Evolutionary conservation across 2,329 filamentous ascomycete species (phyloP).

Genomic region (Hypomyces perniciosus): DNA sequence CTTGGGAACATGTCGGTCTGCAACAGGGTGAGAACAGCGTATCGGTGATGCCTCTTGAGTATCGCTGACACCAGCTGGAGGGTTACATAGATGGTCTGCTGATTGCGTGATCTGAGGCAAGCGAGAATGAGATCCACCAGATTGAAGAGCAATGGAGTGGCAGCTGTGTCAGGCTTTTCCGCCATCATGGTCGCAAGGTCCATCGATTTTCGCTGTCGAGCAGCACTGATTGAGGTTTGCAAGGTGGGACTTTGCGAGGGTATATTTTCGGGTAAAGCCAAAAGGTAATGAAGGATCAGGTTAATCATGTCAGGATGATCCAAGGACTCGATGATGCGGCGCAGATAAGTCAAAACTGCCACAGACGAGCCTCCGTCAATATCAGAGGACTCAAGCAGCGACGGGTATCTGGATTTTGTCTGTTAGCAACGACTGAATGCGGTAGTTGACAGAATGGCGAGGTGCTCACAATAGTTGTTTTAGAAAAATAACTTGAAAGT

Average conservation of each 20-base stretch:
- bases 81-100: constrained; percentile 85
- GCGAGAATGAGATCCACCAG: constrained; percentile 84
- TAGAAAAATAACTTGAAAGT: constrained; percentile 94
- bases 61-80: constrained; percentile 83
- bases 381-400: constrained; percentile 91
- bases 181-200: constrained; percentile 77
- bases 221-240: constrained; percentile 55
- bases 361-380: constrained; percentile 95
- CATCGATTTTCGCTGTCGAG: constrained; percentile 80
- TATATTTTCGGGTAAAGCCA: constrained; percentile 64
- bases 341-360: constrained; percentile 88
- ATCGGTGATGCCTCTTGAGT: constrained; percentile 78
- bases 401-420: constrained; percentile 66
- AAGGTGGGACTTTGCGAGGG: constrained; percentile 30
- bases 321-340: constrained; percentile 81
- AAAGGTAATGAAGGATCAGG: constrained; percentile 84
- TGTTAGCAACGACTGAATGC: constrained; percentile 10
- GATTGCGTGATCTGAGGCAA: constrained; percentile 75
- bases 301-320: constrained; percentile 93
- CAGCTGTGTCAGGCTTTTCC: constrained; percentile 64
- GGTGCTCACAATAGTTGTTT: constrained; percentile 76
- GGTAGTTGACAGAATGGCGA: not conserved
- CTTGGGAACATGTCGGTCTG: constrained; percentile 55
- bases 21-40: constrained; percentile 72
- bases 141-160: constrained; percentile 84